Conservation (phyloP, 2,329 filamentous ascomycete genomes). For the Penicillium hesseltinei region DNA sequence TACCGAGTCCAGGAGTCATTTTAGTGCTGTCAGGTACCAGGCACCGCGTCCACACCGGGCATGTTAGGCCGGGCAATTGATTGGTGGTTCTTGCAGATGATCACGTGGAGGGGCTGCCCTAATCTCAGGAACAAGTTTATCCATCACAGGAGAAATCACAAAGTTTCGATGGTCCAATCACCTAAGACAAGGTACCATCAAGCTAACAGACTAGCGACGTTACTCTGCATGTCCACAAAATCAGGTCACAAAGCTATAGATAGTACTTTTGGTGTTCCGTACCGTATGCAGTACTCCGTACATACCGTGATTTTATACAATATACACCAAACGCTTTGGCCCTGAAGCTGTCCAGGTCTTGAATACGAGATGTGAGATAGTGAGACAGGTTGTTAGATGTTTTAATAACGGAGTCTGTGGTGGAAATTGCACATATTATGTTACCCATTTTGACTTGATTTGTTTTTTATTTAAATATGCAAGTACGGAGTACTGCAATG, state of each 20-base stretch:
- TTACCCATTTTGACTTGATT: neutral
- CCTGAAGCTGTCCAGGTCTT: neutral
- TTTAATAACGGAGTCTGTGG: neutral
- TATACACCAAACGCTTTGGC: neutral
- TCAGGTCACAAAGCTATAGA: neutral
- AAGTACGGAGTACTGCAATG: neutral
- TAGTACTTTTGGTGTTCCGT: neutral
- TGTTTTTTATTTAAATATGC: neutral
- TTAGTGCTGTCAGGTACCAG: neutral
- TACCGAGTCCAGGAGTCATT: neutral
- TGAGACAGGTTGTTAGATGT: neutral
- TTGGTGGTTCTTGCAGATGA: neutral
- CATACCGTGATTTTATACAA: neutral
- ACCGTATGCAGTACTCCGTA: neutral
- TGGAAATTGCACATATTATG: neutral
- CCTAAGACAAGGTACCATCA: neutral
- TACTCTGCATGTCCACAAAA: neutral
- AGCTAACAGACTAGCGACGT: neutral
- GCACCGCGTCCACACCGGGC: neutral
- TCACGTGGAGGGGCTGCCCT: slow-evolving; percentile 5
- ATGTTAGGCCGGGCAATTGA: neutral
- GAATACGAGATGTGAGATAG: neutral
- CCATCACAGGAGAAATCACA: neutral
- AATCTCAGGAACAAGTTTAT: neutral
- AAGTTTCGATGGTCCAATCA: slow-evolving; percentile 5